These are phyloP conservation scores for Phytophthora ohioensis DNA, from an alignment of 352 stramenopile species.

Conservation along the genomic window DNA sequence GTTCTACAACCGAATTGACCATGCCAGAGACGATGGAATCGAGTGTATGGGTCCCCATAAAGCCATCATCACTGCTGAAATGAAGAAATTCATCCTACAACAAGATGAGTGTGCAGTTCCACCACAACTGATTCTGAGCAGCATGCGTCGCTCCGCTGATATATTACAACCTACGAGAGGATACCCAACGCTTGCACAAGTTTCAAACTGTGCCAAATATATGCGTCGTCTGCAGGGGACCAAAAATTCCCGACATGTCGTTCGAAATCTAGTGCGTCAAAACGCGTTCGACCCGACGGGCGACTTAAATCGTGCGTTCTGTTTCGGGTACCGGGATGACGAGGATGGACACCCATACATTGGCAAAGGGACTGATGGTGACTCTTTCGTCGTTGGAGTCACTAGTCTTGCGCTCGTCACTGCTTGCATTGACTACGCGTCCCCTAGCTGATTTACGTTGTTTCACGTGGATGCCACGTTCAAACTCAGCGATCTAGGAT, in stretches of 20 bases:
- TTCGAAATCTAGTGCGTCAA: not conserved
- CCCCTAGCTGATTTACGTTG: not conserved
- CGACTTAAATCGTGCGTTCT: slow-evolving; percentile 7
- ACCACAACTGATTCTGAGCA: slow-evolving; percentile 9
- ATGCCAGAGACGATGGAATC: not conserved
- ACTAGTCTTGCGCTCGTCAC: slow-evolving; percentile 6
- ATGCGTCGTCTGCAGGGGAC: slow-evolving; percentile 9
- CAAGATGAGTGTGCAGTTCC: slow-evolving; percentile 19
- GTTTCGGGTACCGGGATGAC: slow-evolving; percentile 2
- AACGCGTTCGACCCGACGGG: not conserved
- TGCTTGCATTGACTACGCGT: slow-evolving; percentile 1
- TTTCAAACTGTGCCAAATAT: slow-evolving; percentile 20
- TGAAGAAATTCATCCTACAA: slow-evolving; percentile 21
- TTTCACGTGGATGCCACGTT: slow-evolving; percentile 18
- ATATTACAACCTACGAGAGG: slow-evolving; percentile 3
- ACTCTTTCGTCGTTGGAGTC: slow-evolving; percentile 8
- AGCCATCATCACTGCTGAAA: not conserved
- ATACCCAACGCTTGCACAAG: slow-evolving; percentile 4
- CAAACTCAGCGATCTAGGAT: too few species aligned
- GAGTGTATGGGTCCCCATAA: slow-evolving; percentile 1
- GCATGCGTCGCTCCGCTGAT: slow-evolving; percentile 3
- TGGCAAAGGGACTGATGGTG: slow-evolving; percentile 10
- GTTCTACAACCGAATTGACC: slow-evolving; percentile 9
- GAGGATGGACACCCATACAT: not conserved
- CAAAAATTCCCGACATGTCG: slow-evolving; percentile 6